Percentiles rank a stretch among this genome's conserved stretches.
Evolutionary conservation across 2,329 filamentous ascomycete genomes (phyloP).

Genomic region (Fusarium tupiense): DNA sequence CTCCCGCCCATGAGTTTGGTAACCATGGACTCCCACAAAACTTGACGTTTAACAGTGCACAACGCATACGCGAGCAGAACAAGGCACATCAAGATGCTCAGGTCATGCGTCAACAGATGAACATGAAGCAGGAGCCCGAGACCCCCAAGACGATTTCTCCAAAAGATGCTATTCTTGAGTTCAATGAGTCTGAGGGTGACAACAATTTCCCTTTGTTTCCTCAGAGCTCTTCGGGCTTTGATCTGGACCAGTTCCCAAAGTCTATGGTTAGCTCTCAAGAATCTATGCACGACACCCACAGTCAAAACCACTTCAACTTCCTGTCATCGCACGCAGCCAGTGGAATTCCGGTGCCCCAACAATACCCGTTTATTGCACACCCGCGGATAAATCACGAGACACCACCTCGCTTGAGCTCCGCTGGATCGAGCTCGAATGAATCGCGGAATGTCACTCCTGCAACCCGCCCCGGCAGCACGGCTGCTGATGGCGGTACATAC

Average conservation of each 20-base stretch:
- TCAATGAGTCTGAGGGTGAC: conserved; percentile 78
- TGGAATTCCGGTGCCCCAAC: conserved; percentile 57
- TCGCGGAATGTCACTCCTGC: conserved; percentile 47
- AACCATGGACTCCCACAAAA: conserved; percentile 26
- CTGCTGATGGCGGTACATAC: conserved; percentile 87
- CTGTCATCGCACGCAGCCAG: conserved; percentile 50
- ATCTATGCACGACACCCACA: conserved; percentile 26
- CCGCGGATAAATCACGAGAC: conserved; percentile 48
- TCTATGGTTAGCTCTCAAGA: conserved; percentile 37
- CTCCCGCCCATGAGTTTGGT: conserved; percentile 55
- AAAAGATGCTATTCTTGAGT: conserved; percentile 90
- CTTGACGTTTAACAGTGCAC: conserved; percentile 61
- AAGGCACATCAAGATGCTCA: conserved; percentile 69
- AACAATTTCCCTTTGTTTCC: conserved; percentile 79
- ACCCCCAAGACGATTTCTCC: conserved; percentile 91
- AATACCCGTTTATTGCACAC: conserved; percentile 61
- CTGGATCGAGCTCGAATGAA: conserved; percentile 52
- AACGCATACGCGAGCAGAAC: conserved; percentile 68
- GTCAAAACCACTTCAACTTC: conserved; percentile 44
- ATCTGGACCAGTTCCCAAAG: conserved; percentile 54
- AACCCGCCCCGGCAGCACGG: conserved; percentile 67
- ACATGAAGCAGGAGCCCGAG: conserved; percentile 53
- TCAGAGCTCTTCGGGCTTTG: conserved; percentile 61
- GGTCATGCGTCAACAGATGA: conserved; percentile 54
- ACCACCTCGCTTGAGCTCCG: conserved; percentile 54